Percentiles rank a stretch among this genome's conserved stretches.
phyloP scores from a whole-genome alignment of 129 eudicot genomes.

The Chrysanthemum seticuspe region DNA sequence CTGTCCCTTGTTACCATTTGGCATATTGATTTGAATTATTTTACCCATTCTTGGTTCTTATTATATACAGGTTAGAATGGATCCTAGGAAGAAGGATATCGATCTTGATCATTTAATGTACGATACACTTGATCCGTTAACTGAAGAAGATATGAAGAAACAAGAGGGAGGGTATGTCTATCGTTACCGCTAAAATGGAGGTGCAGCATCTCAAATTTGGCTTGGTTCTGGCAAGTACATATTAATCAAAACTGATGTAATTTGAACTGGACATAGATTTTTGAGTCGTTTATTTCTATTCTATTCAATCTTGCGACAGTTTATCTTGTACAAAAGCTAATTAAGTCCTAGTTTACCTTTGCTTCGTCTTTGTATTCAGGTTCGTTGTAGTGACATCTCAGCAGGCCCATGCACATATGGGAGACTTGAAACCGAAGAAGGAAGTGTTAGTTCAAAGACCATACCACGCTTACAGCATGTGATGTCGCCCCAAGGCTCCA shows the following conservation, averaged over 20 bases:
- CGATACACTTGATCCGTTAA: slow-evolving; percentile 45
- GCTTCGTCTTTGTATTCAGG: slow-evolving; percentile 35
- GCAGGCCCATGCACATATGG: slow-evolving; percentile 99
- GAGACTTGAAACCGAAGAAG: slow-evolving; percentile 98
- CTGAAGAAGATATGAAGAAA: slow-evolving; percentile 68
- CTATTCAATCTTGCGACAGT: slow-evolving; percentile 11
- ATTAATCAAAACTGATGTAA: not conserved
- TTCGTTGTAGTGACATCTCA: slow-evolving; percentile 83
- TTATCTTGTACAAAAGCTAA: slow-evolving; percentile 2
- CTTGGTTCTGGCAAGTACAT: slow-evolving; percentile 87
- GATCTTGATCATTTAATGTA: slow-evolving; percentile 76
- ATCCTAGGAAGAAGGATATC: slow-evolving; percentile 76
- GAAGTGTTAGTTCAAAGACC: slow-evolving; percentile 81
- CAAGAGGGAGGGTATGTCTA: slow-evolving; percentile 88
- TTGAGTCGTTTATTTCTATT: slow-evolving; percentile 10
- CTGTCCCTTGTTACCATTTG: slow-evolving; percentile 7
- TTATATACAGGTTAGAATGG: slow-evolving; percentile 66
- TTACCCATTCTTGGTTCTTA: not conserved
- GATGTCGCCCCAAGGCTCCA: slow-evolving; percentile 50
- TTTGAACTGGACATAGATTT: slow-evolving; percentile 15
- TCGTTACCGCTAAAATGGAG: slow-evolving; percentile 84
- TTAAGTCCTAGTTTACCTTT: not conserved
- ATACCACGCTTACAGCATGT: slow-evolving; percentile 76
- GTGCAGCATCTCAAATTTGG: slow-evolving; percentile 94
- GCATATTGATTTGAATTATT: slow-evolving; percentile 9